Evolutionary conservation across 495 filamentous ascomycete genomes (phyloP).

Genomic region (Copromyces sp.): DNA sequence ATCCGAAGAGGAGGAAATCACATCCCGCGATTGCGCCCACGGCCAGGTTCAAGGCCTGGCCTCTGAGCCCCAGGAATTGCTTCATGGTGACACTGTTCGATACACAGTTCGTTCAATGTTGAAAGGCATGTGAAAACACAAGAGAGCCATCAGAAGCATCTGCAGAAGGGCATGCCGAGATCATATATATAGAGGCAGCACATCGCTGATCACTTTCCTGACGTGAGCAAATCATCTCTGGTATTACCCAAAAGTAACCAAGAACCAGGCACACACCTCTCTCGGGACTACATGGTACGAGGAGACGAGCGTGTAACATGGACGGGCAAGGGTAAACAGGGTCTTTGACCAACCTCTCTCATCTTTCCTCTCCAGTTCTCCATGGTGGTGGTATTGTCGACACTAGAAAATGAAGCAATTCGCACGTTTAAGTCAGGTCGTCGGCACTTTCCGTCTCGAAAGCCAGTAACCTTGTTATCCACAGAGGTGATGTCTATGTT

Average conservation of each 20-base stretch:
- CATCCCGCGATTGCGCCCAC: constrained; percentile 59
- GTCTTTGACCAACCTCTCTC: background rate
- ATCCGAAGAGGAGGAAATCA: constrained; percentile 51
- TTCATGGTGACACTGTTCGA: constrained; percentile 17
- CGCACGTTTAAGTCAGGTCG: background rate
- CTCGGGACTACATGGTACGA: background rate
- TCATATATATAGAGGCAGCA: background rate
- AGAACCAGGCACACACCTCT: background rate
- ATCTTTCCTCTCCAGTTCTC: background rate
- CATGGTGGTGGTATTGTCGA: background rate
- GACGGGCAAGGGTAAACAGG: background rate
- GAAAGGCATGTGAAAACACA: background rate
- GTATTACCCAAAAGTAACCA: background rate
- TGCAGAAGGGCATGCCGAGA: background rate
- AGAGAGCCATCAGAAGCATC: background rate
- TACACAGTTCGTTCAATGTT: background rate
- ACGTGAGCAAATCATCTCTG: background rate
- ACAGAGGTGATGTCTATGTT: background rate
- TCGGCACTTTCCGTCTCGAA: background rate
- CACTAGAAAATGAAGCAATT: background rate
- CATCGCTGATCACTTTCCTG: background rate
- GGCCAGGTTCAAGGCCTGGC: constrained; percentile 54
- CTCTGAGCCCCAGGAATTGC: constrained; percentile 56
- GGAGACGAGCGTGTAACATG: background rate
- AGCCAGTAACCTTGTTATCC: background rate